Evolutionary conservation across 805 yeast species (phyloP), one percentile per base, ranked within the genome.

Genomic region (Teunomyces stri): DNA sequence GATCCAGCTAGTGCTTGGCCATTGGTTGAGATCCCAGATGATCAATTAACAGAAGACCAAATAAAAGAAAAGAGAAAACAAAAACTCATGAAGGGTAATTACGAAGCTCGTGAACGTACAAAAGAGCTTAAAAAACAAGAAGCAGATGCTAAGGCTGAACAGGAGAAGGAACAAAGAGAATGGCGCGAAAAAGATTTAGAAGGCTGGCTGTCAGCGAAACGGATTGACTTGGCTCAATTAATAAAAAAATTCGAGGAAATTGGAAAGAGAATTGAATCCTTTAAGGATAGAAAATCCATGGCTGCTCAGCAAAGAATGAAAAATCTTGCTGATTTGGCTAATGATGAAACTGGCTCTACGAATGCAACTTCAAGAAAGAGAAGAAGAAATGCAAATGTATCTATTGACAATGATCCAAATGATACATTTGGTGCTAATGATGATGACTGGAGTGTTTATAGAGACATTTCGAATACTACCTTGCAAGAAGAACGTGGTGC

Each of bases 371-470:
- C 69, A 9, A 74, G 85, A 57, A 69, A 68, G 50, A 69, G 76
- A 49, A 60, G 72, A 44, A 62, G 75, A 35, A 65, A 66, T 46
- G 78, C 74, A 5, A 80, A 78, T 54, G 80, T 84, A 0, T 81
- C 90, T 1, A 85, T 87, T 29, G 96, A 89, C 59, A 89, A 88
- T 55, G 97, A 89, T 63, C 96, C 95, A 12, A 89, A 83, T 57
- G 98, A 92, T 66, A 88, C 91, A 0, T 91, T 92, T 66, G 98
- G 97, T 47, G 91, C 96, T 2, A 84, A 89, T 59, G 98, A 92
- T 61, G 96, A 87, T 47, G 99, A 94, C 65, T 92, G 97, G 97
- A 81, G 86, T 18, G 84, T 89, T 13, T 92, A 92, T 62, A 79
- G 94, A 57, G 94, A 89, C 59, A 86, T 90, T 47, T 80, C 89